Percentiles rank a stretch among this genome's conserved stretches.
These are phyloP conservation scores for Ophiocordyceps robertsii DNA, from an alignment of 2,329 filamentous ascomycete genomes.

Conservation along the genomic window DNA sequence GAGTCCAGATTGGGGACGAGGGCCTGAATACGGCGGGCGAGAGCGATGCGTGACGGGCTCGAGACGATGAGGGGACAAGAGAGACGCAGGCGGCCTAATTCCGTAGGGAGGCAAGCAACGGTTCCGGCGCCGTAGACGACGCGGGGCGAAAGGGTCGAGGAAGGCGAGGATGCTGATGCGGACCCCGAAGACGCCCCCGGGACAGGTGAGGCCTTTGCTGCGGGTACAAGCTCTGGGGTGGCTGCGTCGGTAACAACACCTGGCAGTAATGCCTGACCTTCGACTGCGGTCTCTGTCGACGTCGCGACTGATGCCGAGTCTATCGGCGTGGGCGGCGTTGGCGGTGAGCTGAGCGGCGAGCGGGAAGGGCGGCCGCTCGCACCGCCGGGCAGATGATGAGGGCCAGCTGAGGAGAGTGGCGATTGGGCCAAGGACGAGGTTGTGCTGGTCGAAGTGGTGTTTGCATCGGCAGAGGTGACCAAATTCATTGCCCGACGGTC, in stretches of 20 bases:
- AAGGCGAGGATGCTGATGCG: background rate
- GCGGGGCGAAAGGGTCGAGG: slow-evolving; percentile 11
- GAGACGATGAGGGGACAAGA: slow-evolving; percentile 22
- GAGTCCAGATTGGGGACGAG: slow-evolving; percentile 19
- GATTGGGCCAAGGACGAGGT: background rate
- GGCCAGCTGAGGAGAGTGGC: background rate
- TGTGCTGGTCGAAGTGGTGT: background rate
- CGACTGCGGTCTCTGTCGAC: background rate
- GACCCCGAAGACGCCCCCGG: no score
- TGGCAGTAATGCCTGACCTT: background rate
- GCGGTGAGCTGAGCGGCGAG: background rate
- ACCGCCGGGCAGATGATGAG: background rate
- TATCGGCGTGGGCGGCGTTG: background rate
- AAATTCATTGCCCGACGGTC: slow-evolving; percentile 1
- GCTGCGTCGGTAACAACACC: slow-evolving; percentile 1
- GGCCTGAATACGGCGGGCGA: slow-evolving; percentile 18
- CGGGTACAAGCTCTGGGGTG: background rate
- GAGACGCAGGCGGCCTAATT: slow-evolving; percentile 18
- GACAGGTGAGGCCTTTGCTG: background rate
- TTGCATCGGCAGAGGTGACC: background rate
- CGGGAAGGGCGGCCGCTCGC: background rate
- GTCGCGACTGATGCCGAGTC: background rate
- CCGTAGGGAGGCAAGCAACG: slow-evolving; percentile 17
- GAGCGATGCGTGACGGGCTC: slow-evolving; percentile 21
- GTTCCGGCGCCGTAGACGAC: slow-evolving; percentile 21